Evolutionary conservation across 2,329 filamentous ascomycete genomes (phyloP).

Genomic region (Exophiala sideris): DNA sequence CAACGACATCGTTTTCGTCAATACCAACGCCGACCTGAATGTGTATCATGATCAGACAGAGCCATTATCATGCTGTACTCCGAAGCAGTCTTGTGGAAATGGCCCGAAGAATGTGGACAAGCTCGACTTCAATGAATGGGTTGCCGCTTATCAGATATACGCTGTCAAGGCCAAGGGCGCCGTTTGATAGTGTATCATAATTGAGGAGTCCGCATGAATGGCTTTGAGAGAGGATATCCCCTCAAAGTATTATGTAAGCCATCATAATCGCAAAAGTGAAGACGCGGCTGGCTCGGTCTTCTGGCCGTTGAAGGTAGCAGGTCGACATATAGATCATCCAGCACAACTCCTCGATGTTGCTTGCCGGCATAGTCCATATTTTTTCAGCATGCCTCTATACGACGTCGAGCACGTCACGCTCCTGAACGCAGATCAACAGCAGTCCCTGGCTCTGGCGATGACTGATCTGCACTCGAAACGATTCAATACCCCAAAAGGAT

Average conservation of each 20-base stretch:
- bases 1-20: slow-evolving; percentile 39
- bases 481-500: slow-evolving; percentile 14
- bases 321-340: background rate
- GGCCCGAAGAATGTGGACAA: slow-evolving; percentile 1
- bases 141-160: slow-evolving; percentile 52
- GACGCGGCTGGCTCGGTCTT: too few species aligned
- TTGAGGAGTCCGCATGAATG: background rate
- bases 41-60: slow-evolving; percentile 9
- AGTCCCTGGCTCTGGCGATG: slow-evolving; percentile 9
- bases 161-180: slow-evolving; percentile 40
- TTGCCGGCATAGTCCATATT: background rate
- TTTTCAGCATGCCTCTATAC: slow-evolving; percentile 16
- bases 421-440: slow-evolving; percentile 10
- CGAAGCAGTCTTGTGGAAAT: background rate
- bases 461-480: slow-evolving; percentile 13
- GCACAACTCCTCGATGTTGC: too few species aligned
- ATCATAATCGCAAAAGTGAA: background rate
- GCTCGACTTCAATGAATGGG: slow-evolving; percentile 51
- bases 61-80: slow-evolving; percentile 11
- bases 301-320: background rate
- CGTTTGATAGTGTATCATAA: too few species aligned
- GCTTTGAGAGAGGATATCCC: background rate
- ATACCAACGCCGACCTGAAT: slow-evolving; percentile 44
- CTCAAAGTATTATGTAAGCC: background rate
- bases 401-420: slow-evolving; percentile 18